These are phyloP conservation scores for Lentinus polychrous DNA, from an alignment of 1,284 basidiomycete genomes.

Conservation along the genomic window DNA sequence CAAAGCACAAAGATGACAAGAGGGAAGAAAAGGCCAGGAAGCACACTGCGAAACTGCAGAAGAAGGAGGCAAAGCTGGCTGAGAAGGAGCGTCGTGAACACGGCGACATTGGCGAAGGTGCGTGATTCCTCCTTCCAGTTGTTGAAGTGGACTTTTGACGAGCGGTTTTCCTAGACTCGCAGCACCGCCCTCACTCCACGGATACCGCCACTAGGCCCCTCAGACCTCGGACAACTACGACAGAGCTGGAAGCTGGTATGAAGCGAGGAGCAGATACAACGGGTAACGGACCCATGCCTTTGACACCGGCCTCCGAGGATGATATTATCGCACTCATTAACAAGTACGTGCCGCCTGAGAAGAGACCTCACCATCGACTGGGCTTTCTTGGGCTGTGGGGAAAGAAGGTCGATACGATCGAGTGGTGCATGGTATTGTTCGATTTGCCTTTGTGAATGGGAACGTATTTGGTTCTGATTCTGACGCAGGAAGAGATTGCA, in stretches of 20 bases:
- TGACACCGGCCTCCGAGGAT: not conserved
- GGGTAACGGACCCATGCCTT: too few relatives aligned
- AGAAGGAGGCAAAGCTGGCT: conserved; percentile 6
- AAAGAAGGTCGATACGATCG: conserved; percentile 67
- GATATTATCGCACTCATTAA: conserved; percentile 4
- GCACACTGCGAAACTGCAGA: not conserved
- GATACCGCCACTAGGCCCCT: not conserved
- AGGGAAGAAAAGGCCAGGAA: conserved; percentile 18
- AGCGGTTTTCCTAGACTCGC: not conserved
- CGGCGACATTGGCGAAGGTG: not conserved
- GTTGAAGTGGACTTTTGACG: not conserved
- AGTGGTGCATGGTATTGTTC: conserved; percentile 50
- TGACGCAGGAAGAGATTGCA: conserved; percentile 41
- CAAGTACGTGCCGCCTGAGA: conserved; percentile 35
- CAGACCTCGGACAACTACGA: conserved; percentile 3
- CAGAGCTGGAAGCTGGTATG: conserved; percentile 7
- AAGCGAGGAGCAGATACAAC: not conserved
- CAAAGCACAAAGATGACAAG: conserved; percentile 29
- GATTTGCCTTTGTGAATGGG: not conserved
- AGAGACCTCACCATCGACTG: conserved; percentile 56
- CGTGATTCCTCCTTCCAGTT: not conserved
- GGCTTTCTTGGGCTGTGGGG: conserved; percentile 55
- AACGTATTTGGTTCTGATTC: not conserved
- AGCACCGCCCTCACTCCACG: not conserved
- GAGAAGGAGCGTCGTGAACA: conserved; percentile 4